Base-by-base conservation (phyloP, 495 filamentous ascomycete genomes). In the Chaetomium cochliodes region DNA sequence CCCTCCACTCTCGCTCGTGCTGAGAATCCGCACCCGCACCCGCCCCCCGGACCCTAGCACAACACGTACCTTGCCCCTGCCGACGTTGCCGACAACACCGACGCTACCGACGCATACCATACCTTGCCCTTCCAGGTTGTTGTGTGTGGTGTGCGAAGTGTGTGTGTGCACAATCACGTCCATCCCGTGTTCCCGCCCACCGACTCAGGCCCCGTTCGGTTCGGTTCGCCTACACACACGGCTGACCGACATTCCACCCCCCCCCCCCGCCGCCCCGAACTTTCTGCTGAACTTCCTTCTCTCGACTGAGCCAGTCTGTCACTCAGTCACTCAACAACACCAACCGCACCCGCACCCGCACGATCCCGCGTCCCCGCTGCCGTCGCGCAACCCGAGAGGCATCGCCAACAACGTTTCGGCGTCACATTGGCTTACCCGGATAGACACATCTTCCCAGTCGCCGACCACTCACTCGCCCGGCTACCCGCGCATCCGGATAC, bases 401-500 rank as follows among this genome's bases (percentile, higher is more conserved):
- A 46, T 64, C 47, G 62, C 62, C 62, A 53, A 56, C 63, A 68
- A 68, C 68, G 63, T 66, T 67, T 69, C 65, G 67, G 23, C 67
- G 58, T 64, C 58, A 59, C 68, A 69, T 65, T 69, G 68, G 69
- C 58, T 56, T 41, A n/a, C 57, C 61, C 63, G 60, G 63, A 23
- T 33, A 65, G 28, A 46, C 64, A 64, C 66, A 65, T 61, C 26
- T 20, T 54, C 26, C 33, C 67, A 60, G 33, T 57, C 49, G 49
- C 58, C 39, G 57, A n/a, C 64, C 63, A 39, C 50, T 51, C 25
- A 66, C 65, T 68, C 65, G 62, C 30, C 51, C 63, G 62, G 53
- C 62, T 55, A n/a, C 62, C 62, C 55, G 47, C 60, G 47, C 58
- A 37, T 37, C 58, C 73, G 73, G 73, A 62, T 71, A 58, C 68